These are phyloP conservation scores for Trypanosoma boissoni DNA, from an alignment of 208 protist genomes.

Conservation along the genomic window DNA sequence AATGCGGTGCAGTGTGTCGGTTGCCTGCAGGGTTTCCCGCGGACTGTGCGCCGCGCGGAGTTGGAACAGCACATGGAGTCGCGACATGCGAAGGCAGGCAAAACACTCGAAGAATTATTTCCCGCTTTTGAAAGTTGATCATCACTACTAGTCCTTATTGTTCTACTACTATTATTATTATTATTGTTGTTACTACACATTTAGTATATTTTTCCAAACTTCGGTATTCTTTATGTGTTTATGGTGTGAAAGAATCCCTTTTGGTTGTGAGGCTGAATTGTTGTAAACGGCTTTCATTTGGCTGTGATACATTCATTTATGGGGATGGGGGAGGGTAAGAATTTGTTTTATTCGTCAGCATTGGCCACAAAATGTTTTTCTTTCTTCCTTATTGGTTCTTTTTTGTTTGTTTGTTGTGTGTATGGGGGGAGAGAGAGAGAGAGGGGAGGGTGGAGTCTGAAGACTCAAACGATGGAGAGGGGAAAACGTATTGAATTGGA, in stretches of 20 bases:
- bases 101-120: conserved; percentile 55
- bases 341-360: neutral
- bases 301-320: no score
- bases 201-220: no score
- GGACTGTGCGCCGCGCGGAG: conserved; percentile 64
- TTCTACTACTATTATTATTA: no score
- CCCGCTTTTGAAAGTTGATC: conserved; percentile 41
- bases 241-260: no score
- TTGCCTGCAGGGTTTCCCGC: conserved; percentile 74
- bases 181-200: no score
- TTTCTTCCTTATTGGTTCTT: neutral
- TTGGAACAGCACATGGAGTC: conserved; percentile 69
- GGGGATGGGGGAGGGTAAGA: no score
- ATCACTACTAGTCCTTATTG: neutral
- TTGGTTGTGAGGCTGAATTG: no score
- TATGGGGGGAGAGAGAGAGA: neutral
- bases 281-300: no score
- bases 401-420: conserved; percentile 9
- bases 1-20: conserved; percentile 72
- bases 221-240: no score
- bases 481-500: neutral
- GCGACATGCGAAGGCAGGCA: conserved; percentile 59
- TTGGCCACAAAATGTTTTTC: neutral
- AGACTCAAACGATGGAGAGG: conserved; percentile 1
- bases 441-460: neutral